phyloP scores from a whole-genome alignment of 129 eudicot species.

The Smallanthus sonchifolius region DNA sequence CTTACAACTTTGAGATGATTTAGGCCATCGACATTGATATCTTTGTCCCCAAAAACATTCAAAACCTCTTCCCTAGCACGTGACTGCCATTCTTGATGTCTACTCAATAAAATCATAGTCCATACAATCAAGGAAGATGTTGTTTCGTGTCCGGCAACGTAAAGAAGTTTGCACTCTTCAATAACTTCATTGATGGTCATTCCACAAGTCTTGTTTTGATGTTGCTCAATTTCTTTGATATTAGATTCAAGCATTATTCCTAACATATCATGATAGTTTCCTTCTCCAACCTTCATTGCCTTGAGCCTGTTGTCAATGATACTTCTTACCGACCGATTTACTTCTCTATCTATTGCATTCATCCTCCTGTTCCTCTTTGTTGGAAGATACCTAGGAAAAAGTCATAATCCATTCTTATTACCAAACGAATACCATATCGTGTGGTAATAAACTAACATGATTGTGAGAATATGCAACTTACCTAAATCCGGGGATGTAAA shows the following conservation, averaged over 20 bases:
- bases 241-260: background rate
- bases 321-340: background rate
- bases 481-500: background rate
- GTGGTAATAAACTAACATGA: background rate
- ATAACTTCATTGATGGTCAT: background rate
- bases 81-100: slow-evolving; percentile 16
- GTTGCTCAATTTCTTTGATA: background rate
- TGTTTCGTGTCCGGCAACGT: slow-evolving; percentile 3
- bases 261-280: background rate
- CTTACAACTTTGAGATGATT: slow-evolving; percentile 1
- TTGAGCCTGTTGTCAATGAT: background rate
- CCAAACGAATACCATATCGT: too few species aligned
- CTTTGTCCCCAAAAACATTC: background rate
- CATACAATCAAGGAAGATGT: background rate
- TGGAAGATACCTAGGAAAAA: slow-evolving; percentile 16
- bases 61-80: slow-evolving; percentile 22
- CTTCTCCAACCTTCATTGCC: background rate
- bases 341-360: background rate
- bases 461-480: background rate
- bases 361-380: background rate
- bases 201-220: background rate
- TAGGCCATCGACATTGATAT: background rate
- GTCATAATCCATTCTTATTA: background rate
- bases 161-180: background rate
- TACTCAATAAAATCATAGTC: slow-evolving; percentile 3